phyloP scores from a whole-genome alignment of 2,329 filamentous ascomycete genomes.

The Paecilomyces formosus region DNA sequence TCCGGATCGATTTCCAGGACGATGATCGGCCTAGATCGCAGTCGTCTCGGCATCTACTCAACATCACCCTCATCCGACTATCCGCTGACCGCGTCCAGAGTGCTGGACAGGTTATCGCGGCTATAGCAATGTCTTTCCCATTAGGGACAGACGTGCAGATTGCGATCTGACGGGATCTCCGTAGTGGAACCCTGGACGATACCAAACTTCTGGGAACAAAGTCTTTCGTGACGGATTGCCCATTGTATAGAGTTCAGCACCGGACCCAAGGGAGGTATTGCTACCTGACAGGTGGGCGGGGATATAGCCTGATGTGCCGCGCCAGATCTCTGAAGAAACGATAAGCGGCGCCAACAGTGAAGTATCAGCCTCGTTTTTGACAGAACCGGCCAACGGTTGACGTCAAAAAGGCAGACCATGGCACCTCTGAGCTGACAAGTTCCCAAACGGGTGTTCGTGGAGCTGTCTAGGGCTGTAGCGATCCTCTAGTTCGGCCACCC shows the following conservation, averaged over 20 bases:
- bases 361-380: neutral
- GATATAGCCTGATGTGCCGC: neutral
- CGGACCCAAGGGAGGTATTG: neutral
- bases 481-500: neutral
- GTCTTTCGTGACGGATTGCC: neutral
- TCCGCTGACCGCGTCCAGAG: neutral
- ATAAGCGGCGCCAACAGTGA: neutral
- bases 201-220: neutral
- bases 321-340: neutral
- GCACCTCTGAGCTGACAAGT: neutral
- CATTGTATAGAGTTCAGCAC: neutral
- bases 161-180: neutral
- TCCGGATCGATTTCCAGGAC: neutral
- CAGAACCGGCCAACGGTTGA: neutral
- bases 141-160: neutral
- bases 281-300: neutral
- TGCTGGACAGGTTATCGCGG: neutral
- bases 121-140: neutral
- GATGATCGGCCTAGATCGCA: neutral
- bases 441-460: neutral
- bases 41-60: neutral
- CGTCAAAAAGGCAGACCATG: neutral
- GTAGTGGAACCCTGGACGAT: neutral
- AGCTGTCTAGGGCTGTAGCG: neutral
- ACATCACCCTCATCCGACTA: neutral